Evolutionary conservation across 2,329 filamentous ascomycete species (phyloP), one percentile per base, ranked within the genome.

Genomic region (Dactylellina parvicollis): DNA sequence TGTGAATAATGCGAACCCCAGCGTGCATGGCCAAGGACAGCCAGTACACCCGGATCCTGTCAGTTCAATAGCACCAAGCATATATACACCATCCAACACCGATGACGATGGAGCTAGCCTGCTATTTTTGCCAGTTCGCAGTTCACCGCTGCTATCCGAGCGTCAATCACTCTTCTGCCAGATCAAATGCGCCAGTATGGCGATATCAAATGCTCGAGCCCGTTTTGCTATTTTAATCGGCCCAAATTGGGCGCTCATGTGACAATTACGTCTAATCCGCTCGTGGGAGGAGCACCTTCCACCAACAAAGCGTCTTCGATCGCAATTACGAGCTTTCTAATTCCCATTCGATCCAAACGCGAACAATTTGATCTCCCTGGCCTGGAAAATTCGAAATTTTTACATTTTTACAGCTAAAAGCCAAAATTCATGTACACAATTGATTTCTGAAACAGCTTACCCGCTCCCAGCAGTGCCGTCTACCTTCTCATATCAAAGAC

Each of bases 401-500:
- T 42, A 34, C 22, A 22, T 56, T 56, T 67, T 57, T 59, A 57
- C 62, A 67, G 46, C 32, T 52, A 49, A 67, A 28, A 64, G 34
- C 32, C 4, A 28, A 49, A 40, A 64, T 56, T 44, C 49, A 67
- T 67, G 59, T 67, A 59, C 61, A 66, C 42, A 67, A 47, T 67
- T 18, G 62, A 26, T 44, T 56, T 42, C 20, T 7, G 42, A 66
- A 67, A 57, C 52, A 36, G 42, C 52, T 28, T 22, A 18, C 34
- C 16, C 42, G 59, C 44, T 40, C 20, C 36, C 34, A 61, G 50
- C 47, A 24, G 34, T 22, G 44, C 34, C 16, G 16, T 40, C 20
- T 26, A 8, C 32, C 9, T 22, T 18, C 32, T 10, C 34, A 56
- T 56, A 32, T 26, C 32, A 56, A 56, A 18, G 28, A 10, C 10